These are phyloP conservation scores for Stereocaulon alpinum DNA, from an alignment of 495 filamentous ascomycete genomes.

Conservation along the genomic window DNA sequence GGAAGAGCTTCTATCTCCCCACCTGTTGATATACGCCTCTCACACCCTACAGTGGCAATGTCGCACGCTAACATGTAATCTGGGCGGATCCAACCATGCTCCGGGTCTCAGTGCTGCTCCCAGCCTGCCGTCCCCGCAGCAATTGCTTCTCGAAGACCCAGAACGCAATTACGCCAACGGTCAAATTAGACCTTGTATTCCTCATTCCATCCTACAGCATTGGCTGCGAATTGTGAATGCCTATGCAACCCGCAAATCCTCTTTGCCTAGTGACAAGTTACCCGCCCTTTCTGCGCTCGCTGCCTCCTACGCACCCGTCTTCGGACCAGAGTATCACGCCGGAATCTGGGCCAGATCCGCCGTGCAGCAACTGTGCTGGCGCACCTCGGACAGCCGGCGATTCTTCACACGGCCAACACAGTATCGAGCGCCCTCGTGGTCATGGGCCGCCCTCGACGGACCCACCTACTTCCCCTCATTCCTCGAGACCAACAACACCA, in stretches of 20 bases:
- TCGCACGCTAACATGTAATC: constrained; percentile 6
- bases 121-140: background rate
- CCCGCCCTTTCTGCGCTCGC: constrained; percentile 6
- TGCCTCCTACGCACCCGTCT: background rate
- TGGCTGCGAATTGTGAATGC: background rate
- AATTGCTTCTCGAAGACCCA: constrained; percentile 3
- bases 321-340: background rate
- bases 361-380: constrained; percentile 4
- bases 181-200: background rate
- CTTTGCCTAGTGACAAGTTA: constrained; percentile 4
- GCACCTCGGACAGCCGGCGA: background rate
- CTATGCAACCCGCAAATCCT: constrained; percentile 1
- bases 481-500: background rate
- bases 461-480: background rate
- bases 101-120: background rate
- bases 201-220: background rate
- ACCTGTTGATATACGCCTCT: constrained; percentile 27
- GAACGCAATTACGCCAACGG: background rate
- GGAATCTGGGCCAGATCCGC: constrained; percentile 8
- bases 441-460: constrained; percentile 8
- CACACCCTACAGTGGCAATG: constrained; percentile 11
- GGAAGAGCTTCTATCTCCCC: constrained; percentile 28
- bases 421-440: constrained; percentile 13
- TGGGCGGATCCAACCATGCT: constrained; percentile 2
- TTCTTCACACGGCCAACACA: background rate